Evolutionary conservation across 345 rosid species (phyloP).

Genomic region (Ceriops zippeliana): DNA sequence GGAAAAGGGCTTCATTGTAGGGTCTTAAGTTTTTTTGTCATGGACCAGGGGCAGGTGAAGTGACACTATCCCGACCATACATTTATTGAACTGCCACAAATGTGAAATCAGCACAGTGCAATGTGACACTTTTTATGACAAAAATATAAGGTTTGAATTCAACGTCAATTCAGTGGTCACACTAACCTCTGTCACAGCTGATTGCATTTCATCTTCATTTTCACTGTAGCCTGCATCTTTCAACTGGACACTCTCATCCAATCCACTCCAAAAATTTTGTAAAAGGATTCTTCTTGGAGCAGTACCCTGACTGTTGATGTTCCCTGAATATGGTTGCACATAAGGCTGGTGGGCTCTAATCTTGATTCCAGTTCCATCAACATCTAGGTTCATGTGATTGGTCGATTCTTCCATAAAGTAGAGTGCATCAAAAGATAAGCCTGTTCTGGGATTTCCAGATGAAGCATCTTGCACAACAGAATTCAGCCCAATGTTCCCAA

Average conservation of each 20-base stretch:
- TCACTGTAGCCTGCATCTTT: constrained; percentile 15
- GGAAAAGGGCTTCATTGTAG: neutral
- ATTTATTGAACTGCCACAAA: no score
- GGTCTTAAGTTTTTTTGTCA: no score
- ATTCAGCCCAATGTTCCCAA: constrained; percentile 15
- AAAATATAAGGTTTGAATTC: no score
- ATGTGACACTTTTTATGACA: no score
- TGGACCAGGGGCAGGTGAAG: neutral
- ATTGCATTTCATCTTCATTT: constrained; percentile 46
- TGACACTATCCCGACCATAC: neutral
- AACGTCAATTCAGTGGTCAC: neutral
- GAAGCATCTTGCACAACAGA: constrained; percentile 34
- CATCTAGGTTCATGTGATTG: constrained; percentile 26
- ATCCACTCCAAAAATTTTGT: constrained; percentile 16
- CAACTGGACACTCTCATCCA: constrained; percentile 9
- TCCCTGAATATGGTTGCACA: constrained; percentile 23
- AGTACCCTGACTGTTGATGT: constrained; percentile 43
- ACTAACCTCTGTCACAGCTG: constrained; percentile 44
- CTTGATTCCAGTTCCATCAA: constrained; percentile 46
- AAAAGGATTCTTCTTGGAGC: constrained; percentile 64
- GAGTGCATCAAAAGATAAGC: constrained; percentile 31
- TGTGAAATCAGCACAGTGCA: no score
- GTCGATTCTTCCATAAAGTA: constrained; percentile 33
- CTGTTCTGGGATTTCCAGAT: constrained; percentile 30
- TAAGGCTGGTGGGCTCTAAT: constrained; percentile 44